Evolutionary conservation across 306 rosid genomes (phyloP), one percentile per base, ranked within the genome.

Genomic region (Quercus bicolor): DNA sequence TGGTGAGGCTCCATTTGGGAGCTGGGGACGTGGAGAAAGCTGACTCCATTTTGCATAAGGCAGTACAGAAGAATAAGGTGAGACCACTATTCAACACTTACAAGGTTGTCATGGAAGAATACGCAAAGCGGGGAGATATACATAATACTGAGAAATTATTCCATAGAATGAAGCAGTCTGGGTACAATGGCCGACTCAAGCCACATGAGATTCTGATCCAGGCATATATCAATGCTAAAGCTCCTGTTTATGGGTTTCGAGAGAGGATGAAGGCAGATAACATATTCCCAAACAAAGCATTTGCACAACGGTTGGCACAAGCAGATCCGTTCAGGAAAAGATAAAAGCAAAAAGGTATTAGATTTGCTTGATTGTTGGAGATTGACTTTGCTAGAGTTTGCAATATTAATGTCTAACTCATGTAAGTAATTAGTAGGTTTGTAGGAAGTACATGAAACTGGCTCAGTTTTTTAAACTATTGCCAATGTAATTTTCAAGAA

Each of bases 211-310:
- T 74, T 65, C 70, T 80, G 26, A 73, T 68, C 31, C 74, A 56
- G 73, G 78, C 83, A 0, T 80, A 80, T 43, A 37, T 74, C 11
- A 80, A 54, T 65, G 78, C 78, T 23, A 55, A 74, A 40, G 48
- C 60, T 16, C 83, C 83, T 40, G 83, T 74, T 53, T 80, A 74
- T 52, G 83, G 83, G 13, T 16, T 80, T 10, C 48, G 26, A 20
- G 79, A 80, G 57, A 80, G 79, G 52, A 73, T 80, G 79, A 80
- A 65, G 78, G 83, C 79, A 16, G 79, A 80, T 14, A 65, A 74
- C 48, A 1, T 74, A 80, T 55, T 24, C 60, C 78, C 79, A 37
- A 73, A 65, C 33, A 66, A 66, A 45, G 24, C 70, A 14, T 18
- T 55, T 13, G 19, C 31, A 9, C 5, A 1, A 20, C 33, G 6